Percentiles rank a stretch among this genome's conserved stretches.
Conservation (phyloP, 805 yeast genomes). For the Dipodascopsis uninucleata region DNA sequence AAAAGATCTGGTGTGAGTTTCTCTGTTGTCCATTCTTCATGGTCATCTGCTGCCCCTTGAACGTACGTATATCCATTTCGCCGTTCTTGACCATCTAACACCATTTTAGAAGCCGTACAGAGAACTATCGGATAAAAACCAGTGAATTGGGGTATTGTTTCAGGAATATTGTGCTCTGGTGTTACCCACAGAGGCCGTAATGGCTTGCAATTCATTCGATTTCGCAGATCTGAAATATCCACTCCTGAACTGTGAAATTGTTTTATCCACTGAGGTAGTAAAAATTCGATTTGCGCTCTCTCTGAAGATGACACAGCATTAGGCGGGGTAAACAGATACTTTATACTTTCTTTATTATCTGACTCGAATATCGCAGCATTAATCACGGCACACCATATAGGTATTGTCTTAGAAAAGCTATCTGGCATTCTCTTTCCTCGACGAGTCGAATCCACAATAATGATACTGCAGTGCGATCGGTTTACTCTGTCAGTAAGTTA, state of each 20-base stretch:
- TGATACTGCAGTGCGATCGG: slow-evolving; percentile 30
- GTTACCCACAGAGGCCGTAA: slow-evolving; percentile 67
- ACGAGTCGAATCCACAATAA: slow-evolving; percentile 79
- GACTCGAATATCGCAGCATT: slow-evolving; percentile 51
- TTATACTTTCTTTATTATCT: slow-evolving; percentile 27
- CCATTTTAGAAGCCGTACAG: slow-evolving; percentile 60
- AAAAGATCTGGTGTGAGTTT: slow-evolving; percentile 51
- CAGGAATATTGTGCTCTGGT: slow-evolving; percentile 47
- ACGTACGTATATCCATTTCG: slow-evolving; percentile 57
- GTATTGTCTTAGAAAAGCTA: slow-evolving; percentile 79
- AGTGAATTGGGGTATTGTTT: slow-evolving; percentile 36
- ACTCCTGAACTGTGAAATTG: slow-evolving; percentile 41
- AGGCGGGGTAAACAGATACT: slow-evolving; percentile 45
- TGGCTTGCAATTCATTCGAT: slow-evolving; percentile 46
- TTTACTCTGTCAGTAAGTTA: not conserved
- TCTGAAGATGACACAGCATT: slow-evolving; percentile 58
- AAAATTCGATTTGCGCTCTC: slow-evolving; percentile 45
- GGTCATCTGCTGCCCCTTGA: slow-evolving; percentile 95
- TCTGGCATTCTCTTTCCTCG: slow-evolving; percentile 85
- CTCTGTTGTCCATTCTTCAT: slow-evolving; percentile 68
- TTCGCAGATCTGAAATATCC: slow-evolving; percentile 37
- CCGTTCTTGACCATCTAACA: slow-evolving; percentile 54
- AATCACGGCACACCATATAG: slow-evolving; percentile 85
- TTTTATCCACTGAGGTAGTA: slow-evolving; percentile 49
- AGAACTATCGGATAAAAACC: slow-evolving; percentile 46